These are phyloP conservation scores for Nectriaceae sp. DNA, from an alignment of 2,329 filamentous ascomycete genomes.

Conservation along the genomic window DNA sequence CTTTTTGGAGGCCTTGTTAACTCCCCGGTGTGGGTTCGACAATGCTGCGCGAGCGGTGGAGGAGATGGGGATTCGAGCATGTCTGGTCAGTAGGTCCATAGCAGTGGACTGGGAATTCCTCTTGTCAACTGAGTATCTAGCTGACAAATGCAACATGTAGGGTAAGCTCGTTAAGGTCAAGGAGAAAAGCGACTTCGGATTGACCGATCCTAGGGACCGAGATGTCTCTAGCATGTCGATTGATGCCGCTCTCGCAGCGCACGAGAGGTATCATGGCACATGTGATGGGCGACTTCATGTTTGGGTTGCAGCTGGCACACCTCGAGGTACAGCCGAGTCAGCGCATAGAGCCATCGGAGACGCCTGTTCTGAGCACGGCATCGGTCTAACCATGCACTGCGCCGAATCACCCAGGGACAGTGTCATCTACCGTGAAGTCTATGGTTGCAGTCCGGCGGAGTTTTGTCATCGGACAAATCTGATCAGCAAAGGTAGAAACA, in stretches of 20 bases:
- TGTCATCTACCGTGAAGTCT: constrained; percentile 38
- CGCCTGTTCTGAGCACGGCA: constrained; percentile 38
- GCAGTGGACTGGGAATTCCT: neutral
- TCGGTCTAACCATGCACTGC: constrained; percentile 50
- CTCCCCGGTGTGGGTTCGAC: constrained; percentile 26
- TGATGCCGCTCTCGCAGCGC: constrained; percentile 26
- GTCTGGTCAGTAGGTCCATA: constrained; percentile 10
- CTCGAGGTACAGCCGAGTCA: constrained; percentile 42
- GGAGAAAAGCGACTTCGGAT: constrained; percentile 1
- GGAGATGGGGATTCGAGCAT: constrained; percentile 21
- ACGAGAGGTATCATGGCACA: constrained; percentile 21
- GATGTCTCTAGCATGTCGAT: constrained; percentile 10
- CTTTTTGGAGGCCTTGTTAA: constrained; percentile 54
- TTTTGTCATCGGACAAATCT: constrained; percentile 39
- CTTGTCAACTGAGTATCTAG: neutral
- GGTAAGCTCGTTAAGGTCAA: constrained; percentile 10
- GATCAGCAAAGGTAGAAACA: constrained; percentile 5
- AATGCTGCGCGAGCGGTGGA: constrained; percentile 13
- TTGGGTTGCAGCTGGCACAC: constrained; percentile 50
- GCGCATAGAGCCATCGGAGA: constrained; percentile 43
- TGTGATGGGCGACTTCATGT: constrained; percentile 45
- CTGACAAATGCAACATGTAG: constrained; percentile 1
- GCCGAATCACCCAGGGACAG: constrained; percentile 44
- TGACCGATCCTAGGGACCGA: constrained; percentile 7
- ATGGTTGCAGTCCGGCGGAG: constrained; percentile 44